phyloP scores from a whole-genome alignment of 345 rosid genomes.

The Populus pruinosa region DNA sequence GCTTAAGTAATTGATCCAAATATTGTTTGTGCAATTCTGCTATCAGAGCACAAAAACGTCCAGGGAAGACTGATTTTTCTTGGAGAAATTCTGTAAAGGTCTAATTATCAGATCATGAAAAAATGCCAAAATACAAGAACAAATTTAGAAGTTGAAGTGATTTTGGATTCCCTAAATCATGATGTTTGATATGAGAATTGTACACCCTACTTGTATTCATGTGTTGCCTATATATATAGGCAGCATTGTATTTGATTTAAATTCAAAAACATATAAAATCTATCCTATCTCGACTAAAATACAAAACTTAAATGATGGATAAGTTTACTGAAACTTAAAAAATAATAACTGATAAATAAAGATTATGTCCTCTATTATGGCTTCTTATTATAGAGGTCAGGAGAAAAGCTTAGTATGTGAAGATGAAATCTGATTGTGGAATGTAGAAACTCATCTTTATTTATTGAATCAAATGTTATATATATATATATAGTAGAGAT shows the following conservation, averaged over 20 bases:
- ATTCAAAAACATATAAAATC: not conserved
- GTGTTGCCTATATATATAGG: not conserved
- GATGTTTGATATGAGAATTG: not conserved
- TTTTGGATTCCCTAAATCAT: not conserved
- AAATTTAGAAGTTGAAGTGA: not conserved
- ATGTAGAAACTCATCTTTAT: no score
- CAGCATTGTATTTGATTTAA: not conserved
- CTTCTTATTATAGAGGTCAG: no score
- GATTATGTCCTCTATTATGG: not conserved
- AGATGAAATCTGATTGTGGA: no score
- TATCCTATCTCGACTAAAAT: not conserved
- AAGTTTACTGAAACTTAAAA: not conserved
- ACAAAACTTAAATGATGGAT: not conserved
- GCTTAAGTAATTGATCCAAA: not conserved
- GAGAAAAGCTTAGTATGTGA: no score
- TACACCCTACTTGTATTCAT: not conserved
- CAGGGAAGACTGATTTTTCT: not conserved
- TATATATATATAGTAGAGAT: no score
- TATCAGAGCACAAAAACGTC: not conserved
- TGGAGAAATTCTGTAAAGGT: not conserved
- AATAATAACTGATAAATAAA: not conserved
- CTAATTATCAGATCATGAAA: not conserved
- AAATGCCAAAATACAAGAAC: not conserved
- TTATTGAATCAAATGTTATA: no score
- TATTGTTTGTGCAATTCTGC: not conserved